Evolutionary conservation across 1,284 basidiomycete species (phyloP).

Genomic region (Ceratobasidium sp.): DNA sequence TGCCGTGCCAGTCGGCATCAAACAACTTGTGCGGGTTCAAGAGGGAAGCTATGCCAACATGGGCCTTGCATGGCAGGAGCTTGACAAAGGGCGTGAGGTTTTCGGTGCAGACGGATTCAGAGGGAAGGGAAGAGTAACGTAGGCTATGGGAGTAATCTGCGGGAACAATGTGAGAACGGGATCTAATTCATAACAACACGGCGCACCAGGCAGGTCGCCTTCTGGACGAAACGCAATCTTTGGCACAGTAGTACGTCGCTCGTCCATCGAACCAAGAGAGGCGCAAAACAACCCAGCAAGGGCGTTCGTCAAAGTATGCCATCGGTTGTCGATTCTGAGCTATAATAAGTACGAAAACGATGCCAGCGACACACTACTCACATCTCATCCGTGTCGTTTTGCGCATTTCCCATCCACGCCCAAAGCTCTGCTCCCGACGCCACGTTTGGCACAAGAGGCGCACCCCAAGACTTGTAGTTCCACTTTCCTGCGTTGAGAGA

Average conservation of each 20-base stretch:
- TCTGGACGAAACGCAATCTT: conserved; percentile 69
- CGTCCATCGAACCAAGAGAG: conserved; percentile 82
- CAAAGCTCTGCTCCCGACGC: conserved; percentile 89
- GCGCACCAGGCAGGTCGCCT: conserved; percentile 63
- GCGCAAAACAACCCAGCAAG: conserved; percentile 96
- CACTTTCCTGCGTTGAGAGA: conserved; percentile 91
- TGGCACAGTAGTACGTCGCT: conserved; percentile 77
- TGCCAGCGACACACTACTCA: conserved; percentile 63
- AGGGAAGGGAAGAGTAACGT: conserved; percentile 82
- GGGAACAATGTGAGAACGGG: background rate
- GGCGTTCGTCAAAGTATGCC: conserved; percentile 88
- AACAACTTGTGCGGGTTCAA: conserved; percentile 90
- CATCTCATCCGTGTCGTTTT: conserved; percentile 49
- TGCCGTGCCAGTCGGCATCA: conserved; percentile 88
- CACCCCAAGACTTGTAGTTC: conserved; percentile 89
- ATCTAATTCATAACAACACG: background rate
- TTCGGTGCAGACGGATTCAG: conserved; percentile 93
- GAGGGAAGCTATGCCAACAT: conserved; percentile 88
- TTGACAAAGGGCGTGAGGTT: conserved; percentile 97
- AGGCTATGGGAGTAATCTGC: conserved; percentile 63
- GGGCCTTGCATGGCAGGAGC: conserved; percentile 91
- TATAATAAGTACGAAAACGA: conserved; percentile 1
- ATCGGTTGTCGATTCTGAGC: conserved; percentile 73
- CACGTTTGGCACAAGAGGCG: conserved; percentile 80
- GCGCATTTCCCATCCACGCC: conserved; percentile 74